These are phyloP conservation scores for Aspergillus sergii DNA, from an alignment of 2,329 filamentous ascomycete species.

Conservation along the genomic window DNA sequence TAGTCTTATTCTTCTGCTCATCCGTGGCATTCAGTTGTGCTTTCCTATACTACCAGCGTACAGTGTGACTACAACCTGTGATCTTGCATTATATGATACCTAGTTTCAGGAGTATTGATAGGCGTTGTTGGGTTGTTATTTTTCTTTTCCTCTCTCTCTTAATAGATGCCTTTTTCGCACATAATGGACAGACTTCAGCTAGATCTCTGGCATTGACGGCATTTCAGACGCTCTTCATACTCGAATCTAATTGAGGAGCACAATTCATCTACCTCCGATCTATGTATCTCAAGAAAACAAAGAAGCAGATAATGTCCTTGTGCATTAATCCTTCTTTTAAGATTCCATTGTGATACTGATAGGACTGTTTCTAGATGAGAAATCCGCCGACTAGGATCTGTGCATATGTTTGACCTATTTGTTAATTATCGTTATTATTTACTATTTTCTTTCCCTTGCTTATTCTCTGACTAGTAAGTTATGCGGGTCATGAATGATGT, in stretches of 20 bases:
- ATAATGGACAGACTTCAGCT: background rate
- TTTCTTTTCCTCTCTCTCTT: background rate
- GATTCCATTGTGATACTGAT: background rate
- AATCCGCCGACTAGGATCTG: background rate
- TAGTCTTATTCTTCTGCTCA: background rate
- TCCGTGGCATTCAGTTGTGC: background rate
- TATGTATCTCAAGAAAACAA: background rate
- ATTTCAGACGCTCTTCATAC: background rate
- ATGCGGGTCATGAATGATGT: background rate
- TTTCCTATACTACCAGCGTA: slow-evolving; percentile 29
- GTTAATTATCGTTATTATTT: background rate
- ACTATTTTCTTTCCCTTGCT: background rate
- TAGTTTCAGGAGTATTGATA: background rate
- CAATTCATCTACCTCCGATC: background rate
- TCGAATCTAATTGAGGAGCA: background rate
- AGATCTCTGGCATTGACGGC: background rate
- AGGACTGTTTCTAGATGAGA: background rate
- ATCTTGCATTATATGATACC: slow-evolving; percentile 2
- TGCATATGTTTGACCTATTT: background rate
- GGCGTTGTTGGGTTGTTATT: background rate
- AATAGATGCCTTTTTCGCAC: background rate
- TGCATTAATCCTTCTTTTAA: background rate
- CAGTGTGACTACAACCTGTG: slow-evolving; percentile 31
- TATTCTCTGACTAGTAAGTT: background rate
- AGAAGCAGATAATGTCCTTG: background rate